Base-by-base conservation (phyloP, 2,329 filamentous ascomycete genomes). In the Apiospora sp. region DNA sequence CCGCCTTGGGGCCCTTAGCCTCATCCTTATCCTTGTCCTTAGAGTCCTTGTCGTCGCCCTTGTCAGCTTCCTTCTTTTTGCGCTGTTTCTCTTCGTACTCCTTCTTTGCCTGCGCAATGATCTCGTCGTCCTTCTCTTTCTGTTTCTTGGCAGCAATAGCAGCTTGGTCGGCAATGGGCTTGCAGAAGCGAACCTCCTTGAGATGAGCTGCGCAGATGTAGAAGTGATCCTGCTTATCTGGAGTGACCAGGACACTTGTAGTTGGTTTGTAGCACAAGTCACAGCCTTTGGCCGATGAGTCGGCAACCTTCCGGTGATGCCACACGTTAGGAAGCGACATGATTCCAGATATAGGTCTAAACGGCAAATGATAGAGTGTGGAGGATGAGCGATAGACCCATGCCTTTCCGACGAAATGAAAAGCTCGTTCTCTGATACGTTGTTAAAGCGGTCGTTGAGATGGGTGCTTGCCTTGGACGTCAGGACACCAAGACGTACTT, bases 191-290 rank as follows among this genome's bases (percentile, higher is more conserved):
- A 44, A 86, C 87, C 79, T 98, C 96, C 78, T 93, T 94, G 12
- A 98, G 85, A 82, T 99, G 96, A 44, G 88, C 86, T 7, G 91
- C 87, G 78, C 96, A 99, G 64, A 97, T 90, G 81, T 97, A 98
- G 85, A 99, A 98, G 83, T 95, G 97, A 81, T 98, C 95, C 87
- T 87, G 74, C 12, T 94, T 95, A 78, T 97, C 95, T 0, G 93
- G 90, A 12, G 95, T 97, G 77, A 98, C 94, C 71, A 99, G 86
- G 24, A 98, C 96, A 76, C 92, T 97, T 8, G 92, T 91, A 73
- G 92, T 94, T 12, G 93, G 93, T 83, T 96, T 97, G 86, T 92
- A 97, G 87, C 96, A 98, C 75, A 98, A 91, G 82, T 94, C 93
- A 83, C 96, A 99, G 69, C 94, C 87, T 83, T 94, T 97, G 16